Evolutionary conservation across 768 basidiomycete genomes (phyloP), one percentile per base, ranked within the genome.

Genomic region (Collybia mongolica): DNA sequence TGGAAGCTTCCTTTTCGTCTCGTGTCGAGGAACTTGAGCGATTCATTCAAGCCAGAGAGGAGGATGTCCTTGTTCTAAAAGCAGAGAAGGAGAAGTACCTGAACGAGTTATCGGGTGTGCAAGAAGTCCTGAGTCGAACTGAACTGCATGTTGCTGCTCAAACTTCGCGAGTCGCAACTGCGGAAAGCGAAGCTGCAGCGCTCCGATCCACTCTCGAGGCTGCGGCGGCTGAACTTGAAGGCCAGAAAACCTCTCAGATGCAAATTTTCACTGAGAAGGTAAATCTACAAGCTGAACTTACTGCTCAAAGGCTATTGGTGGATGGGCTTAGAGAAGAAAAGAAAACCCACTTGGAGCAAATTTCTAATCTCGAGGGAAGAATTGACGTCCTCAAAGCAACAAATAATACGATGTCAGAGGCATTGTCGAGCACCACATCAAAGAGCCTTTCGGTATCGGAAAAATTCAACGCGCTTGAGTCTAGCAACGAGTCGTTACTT

Each of bases 21-120:
- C 48, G 50, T 20, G 44, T 53, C 23, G 46, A 44, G 7, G 49
- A 55, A 24, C 32, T 53, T 18, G 48, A 61, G 40, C 48, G 41
- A 36, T 40, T 54, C 18, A 19, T 65, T 39, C 46, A 48, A 24
- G 60, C 61, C 44, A 53, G 58, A 22, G 46, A 59, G 18, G 37
- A 37, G 6, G 41, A 39, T 1, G 37, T 62, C 35, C 37, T 41
- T 22, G 43, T 42, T n/a, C 36, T 54, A 24, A 54, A 43, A 44
- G 39, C 23, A 41, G 55, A 59, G 28, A 48, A 45, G 42, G 50
- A 53, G 44, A 52, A 57, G 36, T 28, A 45, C 46, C 18, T 44
- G 9, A 45, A 23, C 15, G 46, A 58, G 18, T 18, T 65, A 32
- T 44, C 53, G 20, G 44, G 42, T 42, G 44, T 60, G 43, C 59